Evolutionary conservation across 176 grass and related monocot species (phyloP).

Genomic region (Raddia distichophylla): DNA sequence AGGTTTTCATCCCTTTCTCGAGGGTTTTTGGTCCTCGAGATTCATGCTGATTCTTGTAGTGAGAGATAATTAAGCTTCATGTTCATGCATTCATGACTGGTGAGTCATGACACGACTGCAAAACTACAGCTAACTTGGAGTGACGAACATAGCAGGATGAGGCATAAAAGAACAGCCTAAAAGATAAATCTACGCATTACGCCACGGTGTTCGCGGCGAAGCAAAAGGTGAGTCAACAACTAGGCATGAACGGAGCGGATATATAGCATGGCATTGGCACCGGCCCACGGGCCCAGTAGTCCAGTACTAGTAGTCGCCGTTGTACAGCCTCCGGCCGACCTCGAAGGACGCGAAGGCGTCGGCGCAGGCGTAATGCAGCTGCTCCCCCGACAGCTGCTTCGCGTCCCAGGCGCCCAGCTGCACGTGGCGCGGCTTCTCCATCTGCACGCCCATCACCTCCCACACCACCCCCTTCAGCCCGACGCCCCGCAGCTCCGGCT

Average conservation of each 20-base stretch:
- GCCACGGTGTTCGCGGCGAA: background rate
- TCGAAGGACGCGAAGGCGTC: slow-evolving; percentile 13
- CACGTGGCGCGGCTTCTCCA: slow-evolving; percentile 28
- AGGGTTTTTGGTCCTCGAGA: too few species aligned
- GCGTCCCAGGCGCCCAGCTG: slow-evolving; percentile 36
- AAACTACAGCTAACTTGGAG: too few species aligned
- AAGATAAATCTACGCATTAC: background rate
- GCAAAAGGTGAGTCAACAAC: background rate
- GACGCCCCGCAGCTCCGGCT: background rate
- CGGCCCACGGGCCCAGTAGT: background rate
- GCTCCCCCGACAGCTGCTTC: background rate
- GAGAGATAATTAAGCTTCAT: too few species aligned
- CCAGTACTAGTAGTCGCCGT: background rate
- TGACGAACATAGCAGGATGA: too few species aligned
- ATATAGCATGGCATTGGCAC: background rate
- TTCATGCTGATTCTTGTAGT: too few species aligned
- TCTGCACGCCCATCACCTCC: slow-evolving; percentile 39
- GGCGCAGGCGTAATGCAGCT: slow-evolving; percentile 30
- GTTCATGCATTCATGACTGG: too few species aligned
- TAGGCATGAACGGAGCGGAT: background rate
- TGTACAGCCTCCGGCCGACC: slow-evolving; percentile 14
- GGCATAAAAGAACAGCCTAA: too few species aligned
- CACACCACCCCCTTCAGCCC: slow-evolving; percentile 34
- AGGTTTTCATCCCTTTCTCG: too few species aligned
- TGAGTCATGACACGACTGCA: too few species aligned